Conservation (phyloP, 257 asterid genomes). For the Perilla frutescens region DNA sequence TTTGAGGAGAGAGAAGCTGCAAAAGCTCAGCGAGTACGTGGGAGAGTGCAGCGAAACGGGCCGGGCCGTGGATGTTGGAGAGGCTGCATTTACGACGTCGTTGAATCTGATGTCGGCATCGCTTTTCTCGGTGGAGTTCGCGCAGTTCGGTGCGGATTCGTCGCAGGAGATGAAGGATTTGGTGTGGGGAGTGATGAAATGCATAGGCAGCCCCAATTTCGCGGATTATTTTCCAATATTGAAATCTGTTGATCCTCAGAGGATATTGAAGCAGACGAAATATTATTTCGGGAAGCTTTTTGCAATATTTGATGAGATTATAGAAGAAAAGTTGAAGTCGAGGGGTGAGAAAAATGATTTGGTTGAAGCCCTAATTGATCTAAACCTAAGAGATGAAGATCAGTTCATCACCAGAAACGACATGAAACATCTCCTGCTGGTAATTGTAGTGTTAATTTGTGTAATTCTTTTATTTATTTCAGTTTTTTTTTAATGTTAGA, state of each 20-base stretch:
- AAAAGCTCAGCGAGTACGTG: conserved; percentile 45
- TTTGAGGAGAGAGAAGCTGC: conserved; percentile 42
- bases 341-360: conserved; percentile 38
- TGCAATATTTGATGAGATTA: conserved; percentile 42
- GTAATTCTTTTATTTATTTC: not conserved
- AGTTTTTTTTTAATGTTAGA: too few relatives aligned
- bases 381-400: conserved; percentile 32
- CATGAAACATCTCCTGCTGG: conserved; percentile 41
- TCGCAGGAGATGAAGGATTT: conserved; percentile 59
- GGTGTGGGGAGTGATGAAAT: conserved; percentile 47
- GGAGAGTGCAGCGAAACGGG: conserved; percentile 40
- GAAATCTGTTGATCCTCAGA: conserved; percentile 52
- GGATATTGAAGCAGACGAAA: conserved; percentile 35
- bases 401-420: conserved; percentile 35
- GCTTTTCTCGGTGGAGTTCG: conserved; percentile 62
- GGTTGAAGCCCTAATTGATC: conserved; percentile 44
- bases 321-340: conserved; percentile 47
- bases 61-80: conserved; percentile 47
- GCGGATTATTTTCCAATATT: conserved; percentile 59
- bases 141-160: conserved; percentile 49
- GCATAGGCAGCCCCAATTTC: conserved; percentile 47
- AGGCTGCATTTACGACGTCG: conserved; percentile 52
- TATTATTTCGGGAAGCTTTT: conserved; percentile 43
- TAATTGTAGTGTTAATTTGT: not conserved
- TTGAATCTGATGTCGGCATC: conserved; percentile 58